phyloP scores from a whole-genome alignment of 208 protist species.

The Leishmania aethiopica region DNA sequence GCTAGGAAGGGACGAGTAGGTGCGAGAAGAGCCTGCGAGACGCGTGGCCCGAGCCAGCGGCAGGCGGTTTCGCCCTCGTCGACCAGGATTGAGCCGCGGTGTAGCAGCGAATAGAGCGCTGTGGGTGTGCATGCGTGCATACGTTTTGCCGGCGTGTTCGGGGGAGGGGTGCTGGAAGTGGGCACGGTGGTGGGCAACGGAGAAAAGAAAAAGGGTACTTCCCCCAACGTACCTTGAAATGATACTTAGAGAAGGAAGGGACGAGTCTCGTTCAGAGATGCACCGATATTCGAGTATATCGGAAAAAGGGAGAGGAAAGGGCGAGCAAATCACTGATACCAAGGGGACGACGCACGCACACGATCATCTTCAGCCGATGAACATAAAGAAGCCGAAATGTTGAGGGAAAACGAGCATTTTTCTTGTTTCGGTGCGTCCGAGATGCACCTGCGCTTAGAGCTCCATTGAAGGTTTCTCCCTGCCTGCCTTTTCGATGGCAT shows the following conservation, averaged over 20 bases:
- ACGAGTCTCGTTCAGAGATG: not conserved
- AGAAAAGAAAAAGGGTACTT: too few relatives aligned
- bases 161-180: too few relatives aligned
- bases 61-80: not conserved
- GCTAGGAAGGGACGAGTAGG: not conserved
- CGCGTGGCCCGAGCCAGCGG: not conserved
- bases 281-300: not conserved
- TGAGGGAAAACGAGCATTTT: too few relatives aligned
- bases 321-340: not conserved
- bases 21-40: not conserved
- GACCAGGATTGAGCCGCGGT: not conserved
- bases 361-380: not conserved
- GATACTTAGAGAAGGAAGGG: too few relatives aligned
- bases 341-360: not conserved
- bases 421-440: too few relatives aligned
- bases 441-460: too few relatives aligned
- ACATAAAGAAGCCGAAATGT: not conserved
- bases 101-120: too few relatives aligned
- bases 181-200: too few relatives aligned
- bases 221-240: too few relatives aligned
- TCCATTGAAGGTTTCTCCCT: not conserved
- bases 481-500: not conserved
- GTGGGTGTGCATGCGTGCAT: not conserved
- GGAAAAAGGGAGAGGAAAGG: not conserved
- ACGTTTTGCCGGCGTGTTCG: too few relatives aligned